phyloP scores from a whole-genome alignment of 176 grass and related monocot species.

The Eragrostis curvula region DNA sequence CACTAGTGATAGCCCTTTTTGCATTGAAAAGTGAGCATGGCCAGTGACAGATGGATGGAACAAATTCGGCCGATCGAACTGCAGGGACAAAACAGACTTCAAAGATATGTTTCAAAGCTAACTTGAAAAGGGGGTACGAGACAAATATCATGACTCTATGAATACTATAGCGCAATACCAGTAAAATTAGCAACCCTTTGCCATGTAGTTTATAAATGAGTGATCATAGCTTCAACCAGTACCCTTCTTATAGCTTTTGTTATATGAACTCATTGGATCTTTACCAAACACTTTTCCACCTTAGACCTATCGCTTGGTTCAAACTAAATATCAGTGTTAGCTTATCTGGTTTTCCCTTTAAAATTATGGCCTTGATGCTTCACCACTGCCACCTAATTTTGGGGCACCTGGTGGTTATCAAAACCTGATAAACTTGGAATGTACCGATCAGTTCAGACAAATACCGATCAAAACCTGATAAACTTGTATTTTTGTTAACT shows the following conservation, averaged over 20 bases:
- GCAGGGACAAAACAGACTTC: neutral
- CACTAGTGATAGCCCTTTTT: conserved; percentile 6
- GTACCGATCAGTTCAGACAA: no score
- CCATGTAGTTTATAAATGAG: no score
- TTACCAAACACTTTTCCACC: neutral
- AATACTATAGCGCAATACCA: neutral
- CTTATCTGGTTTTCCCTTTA: neutral
- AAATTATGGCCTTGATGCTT: neutral
- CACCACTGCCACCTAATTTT: neutral
- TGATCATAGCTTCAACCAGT: no score
- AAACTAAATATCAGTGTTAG: neutral
- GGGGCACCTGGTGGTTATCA: neutral
- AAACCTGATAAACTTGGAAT: neutral
- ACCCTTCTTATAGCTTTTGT: neutral
- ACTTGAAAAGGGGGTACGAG: neutral
- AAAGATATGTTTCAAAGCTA: neutral
- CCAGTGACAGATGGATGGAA: neutral
- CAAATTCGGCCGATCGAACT: neutral
- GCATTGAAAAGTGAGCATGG: neutral
- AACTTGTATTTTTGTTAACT: no score
- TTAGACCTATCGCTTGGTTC: neutral
- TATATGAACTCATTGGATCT: neutral
- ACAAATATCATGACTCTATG: neutral
- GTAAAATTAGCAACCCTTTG: neutral
- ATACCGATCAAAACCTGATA: no score